Evolutionary conservation across 1,284 basidiomycete genomes (phyloP).

Genomic region (Ceratobasidium papillatum): DNA sequence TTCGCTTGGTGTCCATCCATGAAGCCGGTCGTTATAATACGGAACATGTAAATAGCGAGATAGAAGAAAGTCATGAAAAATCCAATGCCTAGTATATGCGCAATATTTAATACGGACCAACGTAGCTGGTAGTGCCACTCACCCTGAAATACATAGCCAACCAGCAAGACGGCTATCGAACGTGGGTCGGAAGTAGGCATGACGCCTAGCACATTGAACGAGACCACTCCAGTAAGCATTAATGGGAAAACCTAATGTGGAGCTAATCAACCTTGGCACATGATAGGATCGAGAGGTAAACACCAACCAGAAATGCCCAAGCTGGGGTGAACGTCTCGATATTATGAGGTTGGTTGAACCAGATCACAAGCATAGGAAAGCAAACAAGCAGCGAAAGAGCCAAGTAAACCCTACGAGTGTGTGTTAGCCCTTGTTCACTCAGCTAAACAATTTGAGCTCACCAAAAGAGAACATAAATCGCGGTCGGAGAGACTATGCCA

Average conservation of each 20-base stretch:
- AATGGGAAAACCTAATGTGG: conserved; percentile 7
- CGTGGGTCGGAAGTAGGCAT: conserved; percentile 27
- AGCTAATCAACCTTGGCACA: too few relatives aligned
- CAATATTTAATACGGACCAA: not conserved
- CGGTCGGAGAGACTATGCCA: conserved; percentile 28
- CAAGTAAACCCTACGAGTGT: conserved; percentile 4
- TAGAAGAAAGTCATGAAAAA: conserved; percentile 45
- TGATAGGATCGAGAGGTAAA: not conserved
- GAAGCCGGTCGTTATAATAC: conserved; percentile 40
- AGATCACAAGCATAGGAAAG: conserved; percentile 39
- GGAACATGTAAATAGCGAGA: conserved; percentile 34
- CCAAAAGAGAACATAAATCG: conserved; percentile 29
- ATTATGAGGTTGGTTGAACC: conserved; percentile 43
- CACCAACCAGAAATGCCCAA: conserved; percentile 41
- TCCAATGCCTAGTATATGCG: conserved; percentile 20
- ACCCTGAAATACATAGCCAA: conserved; percentile 43
- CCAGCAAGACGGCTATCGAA: conserved; percentile 40
- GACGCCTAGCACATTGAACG: conserved; percentile 29
- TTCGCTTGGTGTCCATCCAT: conserved; percentile 45
- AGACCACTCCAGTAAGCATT: conserved; percentile 34
- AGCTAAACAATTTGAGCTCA: not conserved
- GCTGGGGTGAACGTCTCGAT: conserved; percentile 45
- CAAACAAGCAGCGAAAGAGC: conserved; percentile 16
- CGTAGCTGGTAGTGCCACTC: not conserved
- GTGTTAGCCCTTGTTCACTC: not conserved